phyloP scores from a whole-genome alignment of 192 early-diverging fungal species.

The Podochytrium sp. region DNA sequence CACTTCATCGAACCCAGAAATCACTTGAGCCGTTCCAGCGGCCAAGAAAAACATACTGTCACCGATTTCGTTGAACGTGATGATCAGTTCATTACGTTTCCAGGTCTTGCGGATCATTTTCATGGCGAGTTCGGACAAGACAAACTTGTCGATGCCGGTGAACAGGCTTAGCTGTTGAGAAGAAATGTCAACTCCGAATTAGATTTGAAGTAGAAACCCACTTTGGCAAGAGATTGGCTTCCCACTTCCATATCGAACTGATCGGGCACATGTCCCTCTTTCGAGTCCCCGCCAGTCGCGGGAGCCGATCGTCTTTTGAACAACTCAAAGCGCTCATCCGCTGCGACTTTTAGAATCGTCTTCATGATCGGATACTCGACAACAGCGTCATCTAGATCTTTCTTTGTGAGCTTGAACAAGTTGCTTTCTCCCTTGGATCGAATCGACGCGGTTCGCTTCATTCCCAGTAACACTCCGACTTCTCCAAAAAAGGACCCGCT shows the following conservation, averaged over 20 bases:
- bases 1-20: constrained; percentile 43
- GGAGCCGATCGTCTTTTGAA: constrained; percentile 13
- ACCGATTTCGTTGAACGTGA: constrained; percentile 40
- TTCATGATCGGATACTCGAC: constrained; percentile 44
- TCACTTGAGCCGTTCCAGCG: constrained; percentile 49
- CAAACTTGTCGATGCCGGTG: constrained; percentile 31
- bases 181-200: neutral
- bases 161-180: constrained; percentile 42
- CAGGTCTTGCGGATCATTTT: constrained; percentile 44
- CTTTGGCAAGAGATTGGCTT: constrained; percentile 47
- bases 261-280: constrained; percentile 11
- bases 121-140: constrained; percentile 44
- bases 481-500: constrained; percentile 58
- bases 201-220: neutral
- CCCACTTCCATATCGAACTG: constrained; percentile 52
- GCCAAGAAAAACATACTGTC: constrained; percentile 62
- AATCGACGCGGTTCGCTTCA: constrained; percentile 50
- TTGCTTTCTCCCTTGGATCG: constrained; percentile 50
- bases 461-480: constrained; percentile 52
- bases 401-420: constrained; percentile 48
- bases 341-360: constrained; percentile 40
- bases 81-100: constrained; percentile 42
- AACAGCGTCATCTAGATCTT: constrained; percentile 37
- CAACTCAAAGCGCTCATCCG: constrained; percentile 46
- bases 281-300: neutral